Conservation (phyloP, 257 asterid genomes). For the Marsdenia floribunda region DNA sequence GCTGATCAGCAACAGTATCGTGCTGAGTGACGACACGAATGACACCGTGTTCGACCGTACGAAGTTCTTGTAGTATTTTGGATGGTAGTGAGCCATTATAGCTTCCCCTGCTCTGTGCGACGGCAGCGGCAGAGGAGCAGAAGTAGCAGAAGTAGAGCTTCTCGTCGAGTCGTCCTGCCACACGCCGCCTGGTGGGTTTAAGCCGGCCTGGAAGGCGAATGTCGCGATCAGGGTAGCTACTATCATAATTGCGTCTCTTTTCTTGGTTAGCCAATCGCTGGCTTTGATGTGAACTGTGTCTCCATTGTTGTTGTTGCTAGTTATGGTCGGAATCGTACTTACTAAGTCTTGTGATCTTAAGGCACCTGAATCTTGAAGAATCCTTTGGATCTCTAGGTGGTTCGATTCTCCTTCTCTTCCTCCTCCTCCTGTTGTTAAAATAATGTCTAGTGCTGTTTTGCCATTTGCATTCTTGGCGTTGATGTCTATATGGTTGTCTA, state of each 20-base stretch:
- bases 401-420: too few relatives aligned
- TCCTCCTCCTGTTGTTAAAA: too few relatives aligned
- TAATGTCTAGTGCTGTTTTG: background rate
- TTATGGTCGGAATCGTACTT: too few relatives aligned
- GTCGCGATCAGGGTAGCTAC: conserved; percentile 15
- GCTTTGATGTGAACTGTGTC: too few relatives aligned
- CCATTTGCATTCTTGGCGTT: conserved; percentile 14
- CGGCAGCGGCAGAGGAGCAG: background rate
- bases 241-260: conserved; percentile 9
- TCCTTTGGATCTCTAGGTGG: too few relatives aligned
- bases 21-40: conserved; percentile 49
- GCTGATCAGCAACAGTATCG: conserved; percentile 47
- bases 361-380: too few relatives aligned
- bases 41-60: conserved; percentile 34
- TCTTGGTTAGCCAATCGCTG: conserved; percentile 5
- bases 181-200: conserved; percentile 23
- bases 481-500: background rate
- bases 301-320: too few relatives aligned
- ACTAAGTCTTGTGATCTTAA: too few relatives aligned
- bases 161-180: conserved; percentile 10
- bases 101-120: conserved; percentile 39
- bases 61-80: conserved; percentile 20
- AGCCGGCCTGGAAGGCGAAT: conserved; percentile 25
- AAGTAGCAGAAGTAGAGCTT: too few relatives aligned
- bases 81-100: conserved; percentile 36